Base-by-base conservation (phyloP, 2,329 filamentous ascomycete species). In the Aspergillus pseudoterreus region DNA sequence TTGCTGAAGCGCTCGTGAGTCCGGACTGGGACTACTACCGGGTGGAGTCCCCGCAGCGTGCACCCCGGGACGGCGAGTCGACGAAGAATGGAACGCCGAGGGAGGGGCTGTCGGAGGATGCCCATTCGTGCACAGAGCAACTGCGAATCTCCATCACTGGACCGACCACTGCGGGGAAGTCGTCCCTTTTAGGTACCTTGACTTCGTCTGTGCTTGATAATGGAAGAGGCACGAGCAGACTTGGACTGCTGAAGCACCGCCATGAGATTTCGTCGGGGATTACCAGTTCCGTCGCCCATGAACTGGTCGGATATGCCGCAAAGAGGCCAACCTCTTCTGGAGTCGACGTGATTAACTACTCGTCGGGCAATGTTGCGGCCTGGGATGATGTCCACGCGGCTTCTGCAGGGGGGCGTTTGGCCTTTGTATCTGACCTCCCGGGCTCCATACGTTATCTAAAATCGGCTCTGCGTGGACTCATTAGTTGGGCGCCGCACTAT, bases 401-500 rank as follows among this genome's bases (percentile, higher is more conserved):
- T 45, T 83, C 90, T 0, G 83, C 86, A 52, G 89, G 86, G 2
- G 68, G 66, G 14, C 85, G 92, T 17, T 73, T 99, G 3, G 90
- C 94, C 4, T 92, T 96, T 59, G 77, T 97, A 6, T 90, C 91
- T 0, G 94, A 99, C 70, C 95, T 92, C 43, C 92, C 92, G 14
- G 94, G 94, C 0, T 89, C 95, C 57, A 87, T 92, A 35, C 84
- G 91, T 42, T 99, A 94, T 70, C 83, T 91, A 44, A 85, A 94
- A 50, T 97, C 92, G 5, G 92, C 90, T 2, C 78, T 97, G 48
- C 83, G 92, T 53, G 91, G 92, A 0, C 77, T 99, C n/a, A 81
- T 99, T 57, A 94, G 92, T 43, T 97, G 94, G 92, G 88, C 89
- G 35, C 94, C 94, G 8, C 91, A 97, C 67, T 99, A 94, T 86